Evolutionary conservation across 2,329 filamentous ascomycete genomes (phyloP), one percentile per base, ranked within the genome.

Genomic region (Juglanconis juglandina): DNA sequence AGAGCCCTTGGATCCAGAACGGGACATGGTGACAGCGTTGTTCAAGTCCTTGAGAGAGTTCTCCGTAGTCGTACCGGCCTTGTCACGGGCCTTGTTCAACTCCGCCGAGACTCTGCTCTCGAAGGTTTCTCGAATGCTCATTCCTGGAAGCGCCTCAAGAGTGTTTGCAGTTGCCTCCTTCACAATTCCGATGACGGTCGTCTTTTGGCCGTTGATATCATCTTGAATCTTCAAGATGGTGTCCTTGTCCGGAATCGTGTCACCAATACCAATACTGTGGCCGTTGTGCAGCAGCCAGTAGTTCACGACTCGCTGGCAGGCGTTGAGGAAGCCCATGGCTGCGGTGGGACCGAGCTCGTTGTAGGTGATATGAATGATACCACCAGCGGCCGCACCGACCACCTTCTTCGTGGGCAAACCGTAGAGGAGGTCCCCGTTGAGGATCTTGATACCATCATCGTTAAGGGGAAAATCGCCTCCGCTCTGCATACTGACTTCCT

Each of bases 51-150:
- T 97, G 73, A 99, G 79, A 81, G 90, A 92, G 77, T 92, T 89
- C 76, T 96, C 91, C 0, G 95, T 96, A 54, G 88, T 90, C 30
- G 89, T 94, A 87, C 95, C 95, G 71, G 95, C 95, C 74, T 93
- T 90, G 72, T 99, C 95, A 89, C 94, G 94, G 72, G 94, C 94
- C 65, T 89, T 91, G 77, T 99, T 98, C 58, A 99, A 81, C 59
- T 91, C 91, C 75, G 93, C 92, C 52, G 94, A 96, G 39, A 97
- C 95, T 77, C 96, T 94, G 78, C 90, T 96, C 77, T 99, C 95
- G 72, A 99, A 99, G 0, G 95, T 98, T 72, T 96, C 92, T 80
- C 96, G 90, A 62, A 99, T 90, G 66, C 96, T 99, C 93, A 99
- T 97, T 84, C 95, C 95, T 48, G 95, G 95, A 57, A 95, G 79